phyloP scores from a whole-genome alignment of 305 asterid species.

The Rubia peregrina region DNA sequence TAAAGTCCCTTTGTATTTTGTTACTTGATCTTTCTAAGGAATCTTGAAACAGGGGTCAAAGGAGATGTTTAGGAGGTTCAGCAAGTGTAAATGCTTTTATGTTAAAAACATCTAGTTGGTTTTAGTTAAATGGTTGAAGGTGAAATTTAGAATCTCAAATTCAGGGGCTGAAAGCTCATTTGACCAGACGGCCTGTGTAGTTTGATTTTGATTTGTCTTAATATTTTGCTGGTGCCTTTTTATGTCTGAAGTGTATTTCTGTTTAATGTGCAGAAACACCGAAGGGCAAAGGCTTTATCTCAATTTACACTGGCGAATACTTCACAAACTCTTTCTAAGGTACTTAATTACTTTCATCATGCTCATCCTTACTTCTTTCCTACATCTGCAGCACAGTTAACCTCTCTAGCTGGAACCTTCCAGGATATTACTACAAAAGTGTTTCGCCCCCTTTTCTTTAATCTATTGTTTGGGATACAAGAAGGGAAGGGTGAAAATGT shows the following conservation, averaged over 20 bases:
- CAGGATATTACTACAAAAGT: conserved; percentile 72
- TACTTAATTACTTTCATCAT: conserved; percentile 27
- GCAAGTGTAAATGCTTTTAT: neutral
- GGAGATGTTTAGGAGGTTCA: neutral
- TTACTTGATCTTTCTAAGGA: neutral
- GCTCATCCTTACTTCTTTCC: neutral
- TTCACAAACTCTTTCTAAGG: conserved; percentile 58
- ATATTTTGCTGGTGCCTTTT: neutral
- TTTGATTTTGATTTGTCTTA: neutral
- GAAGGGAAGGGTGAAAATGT: conserved; percentile 87
- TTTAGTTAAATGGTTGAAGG: neutral
- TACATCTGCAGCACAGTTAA: neutral
- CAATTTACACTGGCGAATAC: conserved; percentile 49
- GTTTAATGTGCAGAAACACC: conserved; percentile 61
- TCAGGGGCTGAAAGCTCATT: conserved; percentile 1
- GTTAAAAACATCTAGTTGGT: neutral
- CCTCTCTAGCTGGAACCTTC: conserved; percentile 11
- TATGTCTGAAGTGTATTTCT: neutral
- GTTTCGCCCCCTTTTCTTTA: conserved; percentile 71
- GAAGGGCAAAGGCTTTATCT: conserved; percentile 80
- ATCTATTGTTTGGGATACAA: conserved; percentile 61
- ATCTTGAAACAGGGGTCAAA: neutral
- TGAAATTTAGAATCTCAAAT: neutral
- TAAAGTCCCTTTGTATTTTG: neutral
- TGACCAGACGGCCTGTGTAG: neutral